Base-by-base conservation (phyloP, 345 rosid genomes). In the Draba incana region DNA sequence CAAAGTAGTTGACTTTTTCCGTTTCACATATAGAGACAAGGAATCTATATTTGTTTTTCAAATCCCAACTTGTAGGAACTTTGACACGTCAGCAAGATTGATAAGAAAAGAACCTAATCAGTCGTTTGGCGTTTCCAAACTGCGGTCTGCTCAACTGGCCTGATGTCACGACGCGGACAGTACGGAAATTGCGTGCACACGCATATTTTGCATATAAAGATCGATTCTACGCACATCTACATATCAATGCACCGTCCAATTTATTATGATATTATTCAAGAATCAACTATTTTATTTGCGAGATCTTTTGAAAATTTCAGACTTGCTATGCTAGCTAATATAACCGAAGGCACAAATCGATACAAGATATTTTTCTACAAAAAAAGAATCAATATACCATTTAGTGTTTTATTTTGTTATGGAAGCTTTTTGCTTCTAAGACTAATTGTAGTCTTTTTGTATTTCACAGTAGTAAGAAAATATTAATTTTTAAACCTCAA, bases 41-140 rank as follows among this genome's bases (percentile, higher is more conserved):
- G 47, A 57, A 49, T 31, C 57, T 30, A 1, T 57, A 55, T 49
- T 10, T 57, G n/a, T 65, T 64, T 57, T 14, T 57, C 65, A 64
- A 30, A 72, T 72, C 71, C 77, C 77, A 65, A 72, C 66, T 57
- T 57, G 61, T 72, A 41, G 77, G 77, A 72, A 48, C 20, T 3
- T 48, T 50, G 20, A 30, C 66, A 57, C 77, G 66, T 64, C 71
- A 33, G 46, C 51, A 24, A 41, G 42, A 72, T 56, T 15, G 64
- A 39, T 64, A 6, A 35, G 52, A 71, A 25, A n/a, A n/a, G n/a
- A n/a, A n/a, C 62, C 8, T 53, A 35, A 35, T 7, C 8, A 33
- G 48, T 20, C 59, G 0, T 48, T 64, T 46, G 70, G 64, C 51
- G 11, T 56, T 71, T 56, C 56, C 51, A 47, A 60, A 12, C 46